A percentile compares a stretch with the other conserved stretches of the same genome.
Evolutionary conservation across 306 rosid genomes (phyloP).

Genomic region (Vicia faba): DNA sequence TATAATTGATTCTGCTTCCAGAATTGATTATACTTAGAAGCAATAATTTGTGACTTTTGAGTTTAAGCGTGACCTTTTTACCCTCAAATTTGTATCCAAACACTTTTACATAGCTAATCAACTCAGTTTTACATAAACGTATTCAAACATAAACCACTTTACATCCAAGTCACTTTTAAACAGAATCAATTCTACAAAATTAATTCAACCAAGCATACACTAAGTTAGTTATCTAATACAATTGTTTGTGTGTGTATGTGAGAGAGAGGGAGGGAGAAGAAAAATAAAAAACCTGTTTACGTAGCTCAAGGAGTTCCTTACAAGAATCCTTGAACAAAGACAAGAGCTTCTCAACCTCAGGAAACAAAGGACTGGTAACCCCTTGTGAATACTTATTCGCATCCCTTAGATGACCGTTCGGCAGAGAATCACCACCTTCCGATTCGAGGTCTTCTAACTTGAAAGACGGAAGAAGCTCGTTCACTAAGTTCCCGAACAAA

Average conservation of each 20-base stretch:
- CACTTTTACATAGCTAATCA: too few relatives aligned
- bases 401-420: conserved; percentile 71
- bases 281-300: conserved; percentile 65
- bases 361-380: conserved; percentile 66
- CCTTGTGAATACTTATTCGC: conserved; percentile 61
- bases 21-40: too few relatives aligned
- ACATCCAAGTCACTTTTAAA: too few relatives aligned
- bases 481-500: conserved; percentile 87
- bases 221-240: too few relatives aligned
- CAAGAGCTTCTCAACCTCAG: conserved; percentile 84
- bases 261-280: background rate
- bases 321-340: conserved; percentile 88
- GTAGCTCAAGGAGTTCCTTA: conserved; percentile 90
- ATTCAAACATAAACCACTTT: too few relatives aligned
- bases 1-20: too few relatives aligned
- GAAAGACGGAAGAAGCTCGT: conserved; percentile 86
- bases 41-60: too few relatives aligned
- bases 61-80: too few relatives aligned
- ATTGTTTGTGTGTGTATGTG: background rate
- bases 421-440: conserved; percentile 61
- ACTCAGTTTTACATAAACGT: too few relatives aligned
- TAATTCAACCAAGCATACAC: too few relatives aligned
- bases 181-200: too few relatives aligned
- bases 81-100: too few relatives aligned
- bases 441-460: conserved; percentile 71